Evolutionary conservation across 2,329 filamentous ascomycete genomes (phyloP).

Genomic region (Metarhizium anisopliae): DNA sequence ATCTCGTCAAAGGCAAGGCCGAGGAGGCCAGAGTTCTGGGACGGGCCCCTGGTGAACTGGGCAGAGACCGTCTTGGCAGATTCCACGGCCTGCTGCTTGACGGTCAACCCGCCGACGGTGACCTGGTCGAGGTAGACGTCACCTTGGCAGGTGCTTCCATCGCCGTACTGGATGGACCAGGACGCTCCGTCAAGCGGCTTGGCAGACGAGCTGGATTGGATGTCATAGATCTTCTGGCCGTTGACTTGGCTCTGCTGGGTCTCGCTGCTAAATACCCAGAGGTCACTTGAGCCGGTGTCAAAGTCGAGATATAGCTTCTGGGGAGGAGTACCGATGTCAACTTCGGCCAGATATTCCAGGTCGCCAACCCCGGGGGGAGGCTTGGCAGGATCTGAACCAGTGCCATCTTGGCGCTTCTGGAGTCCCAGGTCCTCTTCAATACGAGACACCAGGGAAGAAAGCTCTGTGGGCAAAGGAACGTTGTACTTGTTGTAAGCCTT

Average conservation of each 20-base stretch:
- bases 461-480: conserved; percentile 5
- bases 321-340: conserved; percentile 11
- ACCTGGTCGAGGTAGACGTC: conserved; percentile 35
- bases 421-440: not conserved
- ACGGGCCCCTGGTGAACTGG: conserved; percentile 28
- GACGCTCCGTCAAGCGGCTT: conserved; percentile 24
- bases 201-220: conserved; percentile 27
- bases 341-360: conserved; percentile 8
- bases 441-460: conserved; percentile 1
- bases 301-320: conserved; percentile 12
- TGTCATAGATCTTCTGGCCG: conserved; percentile 31
- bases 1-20: conserved; percentile 33
- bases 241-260: conserved; percentile 24
- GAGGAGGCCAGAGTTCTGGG: conserved; percentile 33
- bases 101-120: conserved; percentile 30
- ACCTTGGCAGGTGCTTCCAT: conserved; percentile 31
- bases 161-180: conserved; percentile 36
- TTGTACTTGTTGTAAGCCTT: conserved; percentile 10
- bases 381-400: conserved; percentile 7
- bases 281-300: conserved; percentile 16
- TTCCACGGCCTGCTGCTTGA: conserved; percentile 32
- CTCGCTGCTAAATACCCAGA: conserved; percentile 32
- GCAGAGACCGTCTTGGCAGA: conserved; percentile 29
- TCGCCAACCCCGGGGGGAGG: conserved; percentile 6
- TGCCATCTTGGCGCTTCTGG: not conserved